Evolutionary conservation across 768 basidiomycete species (phyloP), one percentile per base, ranked within the genome.

Genomic region (Mycena filopes): DNA sequence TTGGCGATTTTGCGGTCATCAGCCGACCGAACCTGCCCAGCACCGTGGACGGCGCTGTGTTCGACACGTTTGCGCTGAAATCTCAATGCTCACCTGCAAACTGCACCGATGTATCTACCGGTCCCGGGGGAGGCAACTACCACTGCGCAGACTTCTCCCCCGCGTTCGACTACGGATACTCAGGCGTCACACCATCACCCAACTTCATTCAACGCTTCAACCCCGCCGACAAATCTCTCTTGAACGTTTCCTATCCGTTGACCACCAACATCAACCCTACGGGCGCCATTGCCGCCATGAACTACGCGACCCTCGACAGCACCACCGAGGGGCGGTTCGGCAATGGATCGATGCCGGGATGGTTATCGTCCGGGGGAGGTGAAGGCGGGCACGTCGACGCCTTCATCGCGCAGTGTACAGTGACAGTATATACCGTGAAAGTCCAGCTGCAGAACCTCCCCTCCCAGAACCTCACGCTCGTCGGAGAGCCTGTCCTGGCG

Each of bases 321-420:
- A 40, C 33, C 31, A 38, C n/a, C 51, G 2, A 38, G 21, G 18
- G 20, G 11, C 51, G 36, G 2, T 29, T 40, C 18, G 23, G 38
- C 13, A 53, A 53, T 23, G 21, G 23, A 31, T 53, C 51, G 36
- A 31, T 40, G 26, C 51, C 51, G 20, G 51, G 51, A 3, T 53
- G 51, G 51, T n/a, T 20, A 12, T 28, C 29, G 4, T 53, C 42
- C 6, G 42, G 40, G 11, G 12, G 25, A 7, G 41, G 41, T 16
- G n/a, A 45, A 4, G 54, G 54, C 5, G 54, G 54, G 26, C 42
- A 42, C 41, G 23, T 26, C 16, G 54, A 43, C 33, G 36, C 51
- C 23, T 53, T 53, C 36, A 36, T 53, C 10, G 51, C 51, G 51
- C 20, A 53, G 23, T 53, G 54, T 23, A 42, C 40, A 29, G 54